Evolutionary conservation across 345 rosid genomes (phyloP).

Genomic region (Syzygium grande): DNA sequence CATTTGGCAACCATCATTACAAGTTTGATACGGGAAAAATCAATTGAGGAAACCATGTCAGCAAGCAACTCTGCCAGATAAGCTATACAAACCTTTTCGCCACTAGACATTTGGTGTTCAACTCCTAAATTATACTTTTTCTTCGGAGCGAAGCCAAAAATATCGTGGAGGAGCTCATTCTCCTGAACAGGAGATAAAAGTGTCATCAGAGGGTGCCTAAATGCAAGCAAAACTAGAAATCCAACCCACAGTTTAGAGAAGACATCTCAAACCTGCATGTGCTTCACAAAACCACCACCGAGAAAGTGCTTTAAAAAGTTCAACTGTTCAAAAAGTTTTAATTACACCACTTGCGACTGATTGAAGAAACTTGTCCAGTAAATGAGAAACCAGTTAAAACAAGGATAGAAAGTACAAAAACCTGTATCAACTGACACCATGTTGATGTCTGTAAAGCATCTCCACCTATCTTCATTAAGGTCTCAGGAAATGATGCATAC

Average conservation of each 20-base stretch:
- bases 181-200: constrained; percentile 35
- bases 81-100: constrained; percentile 46
- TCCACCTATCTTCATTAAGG: constrained; percentile 64
- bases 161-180: constrained; percentile 77
- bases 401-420: constrained; percentile 2
- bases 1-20: neutral
- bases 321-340: constrained; percentile 31
- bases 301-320: constrained; percentile 79
- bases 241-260: neutral
- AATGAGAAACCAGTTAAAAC: neutral
- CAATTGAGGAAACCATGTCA: neutral
- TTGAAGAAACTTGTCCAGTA: neutral
- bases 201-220: neutral
- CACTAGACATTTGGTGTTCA: constrained; percentile 31
- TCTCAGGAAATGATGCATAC: constrained; percentile 59
- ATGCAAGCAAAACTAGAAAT: neutral
- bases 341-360: neutral
- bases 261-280: constrained; percentile 68
- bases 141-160: constrained; percentile 68
- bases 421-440: constrained; percentile 79
- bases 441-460: constrained; percentile 52
- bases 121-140: constrained; percentile 26
- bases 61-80: neutral
- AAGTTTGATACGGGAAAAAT: neutral
- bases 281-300: constrained; percentile 88